Base-by-base conservation (phyloP, 495 filamentous ascomycete species). In the Podospora anserina region DNA sequence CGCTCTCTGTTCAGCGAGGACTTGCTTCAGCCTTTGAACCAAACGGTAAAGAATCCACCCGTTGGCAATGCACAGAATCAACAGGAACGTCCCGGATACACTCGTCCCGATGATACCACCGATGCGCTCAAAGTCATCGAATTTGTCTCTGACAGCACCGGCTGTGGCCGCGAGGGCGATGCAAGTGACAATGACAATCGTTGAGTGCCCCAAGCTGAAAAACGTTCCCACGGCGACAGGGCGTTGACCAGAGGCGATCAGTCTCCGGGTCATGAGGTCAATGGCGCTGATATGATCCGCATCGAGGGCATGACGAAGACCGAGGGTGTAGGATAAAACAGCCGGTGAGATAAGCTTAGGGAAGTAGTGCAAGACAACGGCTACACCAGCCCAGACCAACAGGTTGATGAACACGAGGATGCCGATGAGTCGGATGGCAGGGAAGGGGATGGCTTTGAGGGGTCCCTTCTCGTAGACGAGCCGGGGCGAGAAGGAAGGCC, bases 241-340 rank as follows among this genome's bases (percentile, higher is more conserved):
- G 7, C 87, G 87, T 75, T 93, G 91, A 18, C 93, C 93, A 0
- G 91, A 86, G 23, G 94, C 94, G 58, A 97, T 86, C n/a, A 98
- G 85, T 13, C 94, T 87, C 28, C 95, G 86, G 5, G 94, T 98
- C 91, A 95, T 97, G 16, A 98, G 84, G 80, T 98, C 95, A 71
- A 98, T 98, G 63, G 93, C 94, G 62, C 90, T 89, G 78, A 99
- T 97, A 80, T 99, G 95, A 78, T 99, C 94, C 18, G 95, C 95
- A 76, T 97, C 95, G 61, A 97, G 88, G 3, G 95, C 95, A 84
- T 99, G 94, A 64, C 95, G 88, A 23, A 99, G 85, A 6, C 95
- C 94, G 5, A 99, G 84, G 0, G 93, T 94, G 77, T 96, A 97
- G 16, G 94, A 56, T 87, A 90, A 85, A 18, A 94, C 87, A 4